A percentile compares a stretch with the other conserved stretches of the same genome.
These are phyloP conservation scores for Quillaja saponaria DNA, from an alignment of 306 rosid species.

Conservation along the genomic window DNA sequence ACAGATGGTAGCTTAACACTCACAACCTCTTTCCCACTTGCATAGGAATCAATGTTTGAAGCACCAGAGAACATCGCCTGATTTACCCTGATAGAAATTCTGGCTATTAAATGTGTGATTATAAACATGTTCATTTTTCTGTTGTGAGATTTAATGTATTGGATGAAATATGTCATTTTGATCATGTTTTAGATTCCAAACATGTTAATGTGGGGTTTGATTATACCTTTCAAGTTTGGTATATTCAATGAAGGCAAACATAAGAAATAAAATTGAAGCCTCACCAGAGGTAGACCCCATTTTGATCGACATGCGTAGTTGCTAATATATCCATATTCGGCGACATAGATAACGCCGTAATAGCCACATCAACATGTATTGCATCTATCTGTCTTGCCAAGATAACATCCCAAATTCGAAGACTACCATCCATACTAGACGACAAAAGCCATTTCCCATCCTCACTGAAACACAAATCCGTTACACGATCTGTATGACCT, in stretches of 20 bases:
- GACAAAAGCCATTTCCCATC: conserved; percentile 97
- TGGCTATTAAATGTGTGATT: background rate
- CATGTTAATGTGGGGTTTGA: background rate
- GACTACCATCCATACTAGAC: conserved; percentile 95
- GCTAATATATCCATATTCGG: conserved; percentile 93
- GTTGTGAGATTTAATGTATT: too few relatives aligned
- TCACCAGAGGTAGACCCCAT: conserved; percentile 88
- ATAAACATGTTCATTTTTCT: too few relatives aligned
- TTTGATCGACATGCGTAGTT: conserved; percentile 88
- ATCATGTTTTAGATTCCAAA: background rate
- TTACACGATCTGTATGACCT: conserved; percentile 89
- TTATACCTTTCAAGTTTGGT: too few relatives aligned
- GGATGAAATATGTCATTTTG: background rate
- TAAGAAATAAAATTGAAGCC: too few relatives aligned
- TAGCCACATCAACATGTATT: conserved; percentile 69
- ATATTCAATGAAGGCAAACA: too few relatives aligned
- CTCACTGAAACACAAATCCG: conserved; percentile 95
- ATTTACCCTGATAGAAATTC: conserved; percentile 56
- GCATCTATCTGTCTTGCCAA: conserved; percentile 89
- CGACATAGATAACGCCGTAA: conserved; percentile 81
- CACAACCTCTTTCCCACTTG: conserved; percentile 80
- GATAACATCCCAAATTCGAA: conserved; percentile 90
- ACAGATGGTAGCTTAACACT: conserved; percentile 76
- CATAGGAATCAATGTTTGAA: conserved; percentile 64
- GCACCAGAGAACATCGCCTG: conserved; percentile 67